Conservation (phyloP, 1,284 basidiomycete species). For the Cryptococcus hybrid region DNA sequence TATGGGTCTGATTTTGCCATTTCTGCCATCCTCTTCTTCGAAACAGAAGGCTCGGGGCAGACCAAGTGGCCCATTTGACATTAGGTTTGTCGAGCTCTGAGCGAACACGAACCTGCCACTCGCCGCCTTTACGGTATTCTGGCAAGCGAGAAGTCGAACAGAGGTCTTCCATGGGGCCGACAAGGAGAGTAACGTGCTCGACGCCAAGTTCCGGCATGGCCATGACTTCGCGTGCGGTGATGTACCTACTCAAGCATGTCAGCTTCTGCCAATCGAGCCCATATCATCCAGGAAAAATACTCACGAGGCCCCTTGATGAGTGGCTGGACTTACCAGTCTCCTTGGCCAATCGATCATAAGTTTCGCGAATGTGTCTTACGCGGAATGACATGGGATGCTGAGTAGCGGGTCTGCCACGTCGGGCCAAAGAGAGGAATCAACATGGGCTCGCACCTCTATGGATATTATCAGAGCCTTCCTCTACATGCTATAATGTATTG, state of each 20-base stretch:
- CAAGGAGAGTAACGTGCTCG: conserved; percentile 23
- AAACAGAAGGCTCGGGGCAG: conserved; percentile 9
- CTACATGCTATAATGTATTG: background rate
- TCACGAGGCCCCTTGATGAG: conserved; percentile 37
- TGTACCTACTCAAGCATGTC: conserved; percentile 9
- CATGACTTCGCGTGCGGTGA: conserved; percentile 25
- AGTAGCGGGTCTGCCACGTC: conserved; percentile 25
- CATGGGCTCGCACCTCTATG: conserved; percentile 23
- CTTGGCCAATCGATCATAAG: conserved; percentile 25
- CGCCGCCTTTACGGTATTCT: conserved; percentile 15
- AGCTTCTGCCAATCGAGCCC: background rate
- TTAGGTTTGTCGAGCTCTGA: conserved; percentile 16
- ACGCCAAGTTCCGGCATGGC: conserved; percentile 25
- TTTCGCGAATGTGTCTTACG: conserved; percentile 32
- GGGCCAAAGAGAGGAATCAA: conserved; percentile 20
- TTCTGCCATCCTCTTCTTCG: conserved; percentile 17
- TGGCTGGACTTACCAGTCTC: conserved; percentile 25
- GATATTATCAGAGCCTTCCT: background rate
- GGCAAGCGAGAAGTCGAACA: conserved; percentile 14
- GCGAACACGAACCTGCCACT: conserved; percentile 18
- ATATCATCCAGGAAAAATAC: conserved; percentile 4
- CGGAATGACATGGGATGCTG: conserved; percentile 32
- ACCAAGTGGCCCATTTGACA: conserved; percentile 20
- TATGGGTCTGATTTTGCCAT: conserved; percentile 22
- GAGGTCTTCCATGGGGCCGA: conserved; percentile 19